These are phyloP conservation scores for Terfezia boudieri DNA, from an alignment of 495 filamentous ascomycete genomes.

Conservation along the genomic window DNA sequence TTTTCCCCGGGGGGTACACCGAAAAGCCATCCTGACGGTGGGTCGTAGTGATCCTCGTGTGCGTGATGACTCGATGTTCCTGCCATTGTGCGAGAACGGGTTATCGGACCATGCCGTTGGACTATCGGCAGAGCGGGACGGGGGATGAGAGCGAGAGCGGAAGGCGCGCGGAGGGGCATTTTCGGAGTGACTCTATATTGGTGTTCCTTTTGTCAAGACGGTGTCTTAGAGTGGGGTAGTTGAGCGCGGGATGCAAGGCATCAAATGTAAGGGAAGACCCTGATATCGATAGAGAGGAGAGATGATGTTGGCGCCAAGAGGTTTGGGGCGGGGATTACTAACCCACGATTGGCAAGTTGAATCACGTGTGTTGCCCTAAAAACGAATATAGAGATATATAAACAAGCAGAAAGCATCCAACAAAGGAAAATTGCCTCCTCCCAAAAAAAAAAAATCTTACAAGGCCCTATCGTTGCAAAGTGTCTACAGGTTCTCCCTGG, in stretches of 20 bases:
- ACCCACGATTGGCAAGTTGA: too few relatives aligned
- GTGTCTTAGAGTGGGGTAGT: neutral
- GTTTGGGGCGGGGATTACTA: neutral
- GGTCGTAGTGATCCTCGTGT: slow-evolving; percentile 69
- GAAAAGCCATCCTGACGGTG: slow-evolving; percentile 75
- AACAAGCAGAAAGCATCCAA: too few relatives aligned
- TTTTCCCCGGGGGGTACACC: slow-evolving; percentile 84
- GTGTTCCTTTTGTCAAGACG: neutral
- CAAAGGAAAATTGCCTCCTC: too few relatives aligned
- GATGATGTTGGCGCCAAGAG: neutral
- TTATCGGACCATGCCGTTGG: neutral
- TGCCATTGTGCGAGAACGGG: neutral
- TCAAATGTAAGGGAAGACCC: neutral
- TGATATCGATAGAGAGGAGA: neutral
- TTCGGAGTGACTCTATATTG: neutral
- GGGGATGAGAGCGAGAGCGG: neutral
- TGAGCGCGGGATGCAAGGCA: neutral
- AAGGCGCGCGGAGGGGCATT: neutral
- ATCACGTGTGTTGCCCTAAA: too few relatives aligned
- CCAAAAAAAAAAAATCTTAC: too few relatives aligned
- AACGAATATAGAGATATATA: too few relatives aligned
- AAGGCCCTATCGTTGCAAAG: too few relatives aligned
- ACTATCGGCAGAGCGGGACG: neutral
- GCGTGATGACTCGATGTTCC: slow-evolving; percentile 15
- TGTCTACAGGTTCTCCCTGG: neutral